These are phyloP conservation scores for Microsporum ferrugineum DNA, from an alignment of 2,329 filamentous ascomycete genomes.

Conservation along the genomic window DNA sequence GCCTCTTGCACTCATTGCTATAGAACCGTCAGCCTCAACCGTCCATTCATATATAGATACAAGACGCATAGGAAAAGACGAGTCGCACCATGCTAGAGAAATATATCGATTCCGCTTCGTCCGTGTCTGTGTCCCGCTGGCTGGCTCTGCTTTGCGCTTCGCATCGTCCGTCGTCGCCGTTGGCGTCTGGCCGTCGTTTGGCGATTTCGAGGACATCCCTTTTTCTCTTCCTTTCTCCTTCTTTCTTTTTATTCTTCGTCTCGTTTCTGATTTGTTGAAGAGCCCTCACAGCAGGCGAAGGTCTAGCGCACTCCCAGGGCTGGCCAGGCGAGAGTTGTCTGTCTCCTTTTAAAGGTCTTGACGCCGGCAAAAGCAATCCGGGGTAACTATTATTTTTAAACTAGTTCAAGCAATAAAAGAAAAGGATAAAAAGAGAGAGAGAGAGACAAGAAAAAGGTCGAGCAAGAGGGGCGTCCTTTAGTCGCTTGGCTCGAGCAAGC, in stretches of 20 bases:
- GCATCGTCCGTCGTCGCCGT: not conserved
- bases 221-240: not conserved
- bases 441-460: not conserved
- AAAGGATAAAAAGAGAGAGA: not conserved
- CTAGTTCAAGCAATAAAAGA: not conserved
- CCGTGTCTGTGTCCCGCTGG: conserved; percentile 40
- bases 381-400: not conserved
- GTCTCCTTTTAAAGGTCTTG: too few relatives aligned
- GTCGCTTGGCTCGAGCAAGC: not conserved
- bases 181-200: not conserved
- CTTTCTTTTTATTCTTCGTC: not conserved
- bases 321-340: not conserved
- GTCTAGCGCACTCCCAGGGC: not conserved
- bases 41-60: not conserved
- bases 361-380: not conserved
- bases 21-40: not conserved
- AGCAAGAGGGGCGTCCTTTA: not conserved
- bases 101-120: conserved; percentile 57
- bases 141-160: conserved; percentile 34
- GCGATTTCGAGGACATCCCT: not conserved
- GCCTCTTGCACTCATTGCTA: conserved; percentile 54
- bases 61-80: not conserved
- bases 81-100: conserved; percentile 49
- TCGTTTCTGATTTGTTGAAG: too few relatives aligned
- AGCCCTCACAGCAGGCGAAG: not conserved